phyloP scores from a whole-genome alignment of 495 filamentous ascomycete genomes.

The Penicillium roqueforti region DNA sequence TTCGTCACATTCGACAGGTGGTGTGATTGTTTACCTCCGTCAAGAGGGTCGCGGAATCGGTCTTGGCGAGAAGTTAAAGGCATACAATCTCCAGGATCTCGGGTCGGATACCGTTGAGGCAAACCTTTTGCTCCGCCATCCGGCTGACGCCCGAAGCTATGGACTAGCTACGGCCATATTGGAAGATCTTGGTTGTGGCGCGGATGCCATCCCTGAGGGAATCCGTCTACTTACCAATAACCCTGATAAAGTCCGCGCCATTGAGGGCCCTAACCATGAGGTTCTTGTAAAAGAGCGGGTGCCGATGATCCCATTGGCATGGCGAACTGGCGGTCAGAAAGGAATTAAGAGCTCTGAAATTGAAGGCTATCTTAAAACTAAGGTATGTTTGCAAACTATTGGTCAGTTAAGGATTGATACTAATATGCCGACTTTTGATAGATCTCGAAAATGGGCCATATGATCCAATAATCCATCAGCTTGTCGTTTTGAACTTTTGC shows the following conservation, averaged over 20 bases:
- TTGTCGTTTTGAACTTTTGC: conserved; percentile 5
- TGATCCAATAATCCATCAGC: conserved; percentile 44
- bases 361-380: conserved; percentile 88
- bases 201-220: conserved; percentile 55
- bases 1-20: conserved; percentile 57
- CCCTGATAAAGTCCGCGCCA: conserved; percentile 90
- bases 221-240: conserved; percentile 94
- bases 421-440: conserved; percentile 20
- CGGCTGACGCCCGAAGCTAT: conserved; percentile 90
- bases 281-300: conserved; percentile 85
- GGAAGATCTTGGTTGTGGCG: conserved; percentile 70
- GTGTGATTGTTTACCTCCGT: conserved; percentile 90
- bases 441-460: conserved; percentile 72
- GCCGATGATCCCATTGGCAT: conserved; percentile 92
- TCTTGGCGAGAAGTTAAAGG: conserved; percentile 91
- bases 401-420: not conserved
- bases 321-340: conserved; percentile 73
- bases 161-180: conserved; percentile 94
- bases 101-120: conserved; percentile 95
- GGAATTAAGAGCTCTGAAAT: conserved; percentile 86
- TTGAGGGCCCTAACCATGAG: conserved; percentile 86
- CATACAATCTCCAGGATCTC: conserved; percentile 95
- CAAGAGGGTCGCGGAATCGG: conserved; percentile 97
- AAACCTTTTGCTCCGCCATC: conserved; percentile 85
- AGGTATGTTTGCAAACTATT: conserved; percentile 49